Evolutionary conservation across 169 alveolate species (phyloP).

Genomic region (Babesia bovis): DNA sequence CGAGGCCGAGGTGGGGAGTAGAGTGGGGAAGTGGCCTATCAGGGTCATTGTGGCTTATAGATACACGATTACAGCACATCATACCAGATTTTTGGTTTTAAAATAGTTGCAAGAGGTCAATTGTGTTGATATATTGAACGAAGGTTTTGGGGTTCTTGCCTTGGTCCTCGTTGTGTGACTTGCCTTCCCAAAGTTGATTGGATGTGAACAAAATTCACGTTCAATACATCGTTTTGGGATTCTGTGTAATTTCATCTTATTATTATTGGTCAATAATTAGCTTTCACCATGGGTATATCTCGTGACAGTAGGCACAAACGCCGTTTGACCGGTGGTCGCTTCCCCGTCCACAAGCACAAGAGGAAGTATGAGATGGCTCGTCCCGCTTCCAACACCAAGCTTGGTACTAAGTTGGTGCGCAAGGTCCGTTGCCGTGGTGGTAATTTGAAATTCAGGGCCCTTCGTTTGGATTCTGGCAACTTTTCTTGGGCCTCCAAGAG

Average conservation of each 20-base stretch:
- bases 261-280: background rate
- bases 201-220: background rate
- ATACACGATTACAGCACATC: background rate
- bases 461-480: constrained; percentile 96
- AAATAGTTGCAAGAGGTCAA: background rate
- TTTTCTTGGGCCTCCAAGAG: constrained; percentile 96
- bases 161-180: constrained; percentile 9
- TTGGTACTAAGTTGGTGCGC: constrained; percentile 92
- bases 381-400: constrained; percentile 95
- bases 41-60: background rate
- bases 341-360: constrained; percentile 98
- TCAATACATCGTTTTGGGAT: too few relatives aligned
- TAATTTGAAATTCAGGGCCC: constrained; percentile 92
- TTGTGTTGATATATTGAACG: background rate
- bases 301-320: constrained; percentile 99
- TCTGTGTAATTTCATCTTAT: too few relatives aligned
- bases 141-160: background rate
- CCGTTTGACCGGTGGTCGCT: constrained; percentile 99
- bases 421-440: constrained; percentile 98
- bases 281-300: constrained; percentile 94
- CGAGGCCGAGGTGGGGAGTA: constrained; percentile 32
- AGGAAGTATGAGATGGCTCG: constrained; percentile 99
- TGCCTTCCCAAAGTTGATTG: constrained; percentile 16
- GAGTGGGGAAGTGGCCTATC: constrained; percentile 28
- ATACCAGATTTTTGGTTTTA: background rate